Conservation (phyloP, 495 filamentous ascomycete species). For the Aspergillus baeticus region DNA sequence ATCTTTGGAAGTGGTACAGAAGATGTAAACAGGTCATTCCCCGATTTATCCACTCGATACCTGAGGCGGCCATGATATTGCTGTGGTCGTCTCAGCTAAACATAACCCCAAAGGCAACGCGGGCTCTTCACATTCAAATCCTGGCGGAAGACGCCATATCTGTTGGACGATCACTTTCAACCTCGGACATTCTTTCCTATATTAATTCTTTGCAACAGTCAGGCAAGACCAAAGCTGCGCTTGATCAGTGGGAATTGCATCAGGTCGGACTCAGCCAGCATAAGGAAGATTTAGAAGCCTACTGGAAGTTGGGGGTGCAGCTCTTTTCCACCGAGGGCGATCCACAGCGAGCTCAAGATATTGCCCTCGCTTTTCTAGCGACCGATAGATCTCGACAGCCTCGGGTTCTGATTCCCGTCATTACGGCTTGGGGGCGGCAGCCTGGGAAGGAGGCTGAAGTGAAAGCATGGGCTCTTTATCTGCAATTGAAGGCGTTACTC, state of each 20-base stretch:
- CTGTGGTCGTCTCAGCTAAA: conserved; percentile 48
- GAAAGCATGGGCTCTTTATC: conserved; percentile 67
- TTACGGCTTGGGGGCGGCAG: conserved; percentile 40
- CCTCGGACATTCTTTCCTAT: conserved; percentile 59
- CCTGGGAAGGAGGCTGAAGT: conserved; percentile 40
- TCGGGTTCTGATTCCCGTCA: conserved; percentile 66
- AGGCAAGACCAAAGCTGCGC: conserved; percentile 57
- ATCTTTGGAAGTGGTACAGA: conserved; percentile 47
- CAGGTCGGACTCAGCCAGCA: conserved; percentile 50
- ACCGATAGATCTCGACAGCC: conserved; percentile 49
- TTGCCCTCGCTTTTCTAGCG: conserved; percentile 57
- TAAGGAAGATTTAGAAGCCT: conserved; percentile 51
- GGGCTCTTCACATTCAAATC: conserved; percentile 55
- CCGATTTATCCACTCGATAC: conserved; percentile 33
- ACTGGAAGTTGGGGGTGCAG: conserved; percentile 67
- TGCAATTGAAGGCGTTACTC: conserved; percentile 57
- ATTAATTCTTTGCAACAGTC: conserved; percentile 63
- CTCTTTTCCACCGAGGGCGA: conserved; percentile 62
- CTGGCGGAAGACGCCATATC: conserved; percentile 62
- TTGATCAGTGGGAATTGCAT: conserved; percentile 64
- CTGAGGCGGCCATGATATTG: conserved; percentile 34
- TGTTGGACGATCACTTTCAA: conserved; percentile 49
- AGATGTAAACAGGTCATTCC: conserved; percentile 43
- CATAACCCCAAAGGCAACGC: conserved; percentile 36
- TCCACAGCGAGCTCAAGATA: conserved; percentile 60